Evolutionary conservation across 257 asterid species (phyloP).

Genomic region (Solanum appendiculatum): DNA sequence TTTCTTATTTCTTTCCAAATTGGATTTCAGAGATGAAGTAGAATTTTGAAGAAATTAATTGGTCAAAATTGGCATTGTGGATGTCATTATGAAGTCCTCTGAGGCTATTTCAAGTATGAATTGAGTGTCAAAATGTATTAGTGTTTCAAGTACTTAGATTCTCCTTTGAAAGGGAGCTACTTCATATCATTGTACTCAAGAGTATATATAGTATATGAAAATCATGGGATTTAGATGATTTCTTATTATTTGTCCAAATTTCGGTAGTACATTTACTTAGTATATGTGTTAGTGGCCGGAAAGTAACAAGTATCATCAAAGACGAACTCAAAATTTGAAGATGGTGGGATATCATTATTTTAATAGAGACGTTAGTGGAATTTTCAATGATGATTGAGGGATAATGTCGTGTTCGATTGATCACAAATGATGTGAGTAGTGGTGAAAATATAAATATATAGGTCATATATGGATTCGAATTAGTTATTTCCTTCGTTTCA

Average conservation of each 20-base stretch:
- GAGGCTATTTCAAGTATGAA: neutral
- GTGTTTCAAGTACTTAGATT: neutral
- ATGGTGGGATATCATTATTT: no score
- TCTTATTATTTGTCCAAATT: neutral
- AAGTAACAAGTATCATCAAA: neutral
- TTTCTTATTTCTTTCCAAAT: neutral
- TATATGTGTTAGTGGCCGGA: neutral
- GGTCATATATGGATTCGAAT: neutral
- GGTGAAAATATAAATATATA: no score
- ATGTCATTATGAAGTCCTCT: neutral
- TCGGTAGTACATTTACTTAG: no score
- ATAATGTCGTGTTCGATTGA: accelerated
- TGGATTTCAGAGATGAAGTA: neutral
- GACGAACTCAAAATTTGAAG: neutral
- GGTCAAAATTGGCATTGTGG: neutral
- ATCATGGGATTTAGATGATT: neutral
- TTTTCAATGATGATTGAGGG: no score
- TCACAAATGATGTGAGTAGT: accelerated
- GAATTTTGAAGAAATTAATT: neutral
- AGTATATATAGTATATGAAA: neutral
- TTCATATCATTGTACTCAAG: neutral
- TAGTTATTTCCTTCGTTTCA: no score
- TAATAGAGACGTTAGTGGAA: no score
- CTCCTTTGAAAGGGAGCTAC: neutral
- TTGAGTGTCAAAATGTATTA: neutral